phyloP scores from a whole-genome alignment of 2,329 filamentous ascomycete genomes.

The Pseudocercospora macadamiae region DNA sequence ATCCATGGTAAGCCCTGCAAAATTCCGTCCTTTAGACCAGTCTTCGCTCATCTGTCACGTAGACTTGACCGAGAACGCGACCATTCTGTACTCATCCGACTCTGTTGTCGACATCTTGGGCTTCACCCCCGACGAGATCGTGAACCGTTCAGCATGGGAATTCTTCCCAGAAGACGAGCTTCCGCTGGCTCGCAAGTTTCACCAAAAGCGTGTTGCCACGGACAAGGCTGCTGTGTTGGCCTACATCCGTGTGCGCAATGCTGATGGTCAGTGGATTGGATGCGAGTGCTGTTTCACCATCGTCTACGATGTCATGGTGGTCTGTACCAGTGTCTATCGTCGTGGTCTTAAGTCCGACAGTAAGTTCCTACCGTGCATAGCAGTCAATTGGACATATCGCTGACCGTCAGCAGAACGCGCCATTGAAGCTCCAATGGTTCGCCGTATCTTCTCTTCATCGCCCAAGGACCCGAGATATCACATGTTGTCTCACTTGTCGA shows the following conservation, averaged over 20 bases:
- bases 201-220: constrained; percentile 72
- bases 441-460: constrained; percentile 78
- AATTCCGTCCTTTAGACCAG: background rate
- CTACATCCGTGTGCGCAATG: constrained; percentile 73
- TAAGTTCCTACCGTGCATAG: constrained; percentile 52
- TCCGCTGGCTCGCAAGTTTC: constrained; percentile 71
- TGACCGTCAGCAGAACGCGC: constrained; percentile 65
- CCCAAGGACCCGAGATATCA: constrained; percentile 83
- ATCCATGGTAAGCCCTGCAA: constrained; percentile 71
- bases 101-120: constrained; percentile 83
- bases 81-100: constrained; percentile 80
- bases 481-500: constrained; percentile 83
- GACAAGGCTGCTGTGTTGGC: constrained; percentile 85
- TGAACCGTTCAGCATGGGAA: constrained; percentile 77
- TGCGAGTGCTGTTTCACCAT: constrained; percentile 91
- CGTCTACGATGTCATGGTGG: constrained; percentile 84
- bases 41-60: background rate
- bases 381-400: constrained; percentile 6
- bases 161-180: constrained; percentile 85
- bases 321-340: constrained; percentile 78
- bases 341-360: constrained; percentile 71
- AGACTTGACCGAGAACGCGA: constrained; percentile 77
- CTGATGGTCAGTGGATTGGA: constrained; percentile 70
- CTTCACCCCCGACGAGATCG: constrained; percentile 74
- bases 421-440: constrained; percentile 74